phyloP scores from a whole-genome alignment of 1,139 yeast species.

The Pichia sp. region DNA sequence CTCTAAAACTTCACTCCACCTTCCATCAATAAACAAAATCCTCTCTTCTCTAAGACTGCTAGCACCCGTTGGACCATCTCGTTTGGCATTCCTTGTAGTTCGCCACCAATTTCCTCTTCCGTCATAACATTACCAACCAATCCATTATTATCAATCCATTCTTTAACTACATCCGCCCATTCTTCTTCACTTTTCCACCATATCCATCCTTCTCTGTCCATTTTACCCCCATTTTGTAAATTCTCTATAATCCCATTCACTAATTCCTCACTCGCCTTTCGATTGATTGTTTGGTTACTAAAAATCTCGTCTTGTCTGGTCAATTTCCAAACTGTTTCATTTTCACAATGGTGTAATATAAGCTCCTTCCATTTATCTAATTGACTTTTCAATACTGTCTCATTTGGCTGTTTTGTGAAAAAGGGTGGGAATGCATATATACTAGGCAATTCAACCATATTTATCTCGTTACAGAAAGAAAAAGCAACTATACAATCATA shows the following conservation, averaged over 20 bases:
- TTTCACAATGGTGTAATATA: slow-evolving; percentile 53
- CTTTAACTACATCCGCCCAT: slow-evolving; percentile 61
- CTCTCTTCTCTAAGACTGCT: not conserved
- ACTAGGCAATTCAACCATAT: slow-evolving; percentile 45
- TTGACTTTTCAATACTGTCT: slow-evolving; percentile 71
- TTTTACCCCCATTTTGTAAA: not conserved
- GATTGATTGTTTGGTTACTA: slow-evolving; percentile 1
- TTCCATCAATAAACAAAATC: not conserved
- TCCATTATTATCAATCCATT: slow-evolving; percentile 69
- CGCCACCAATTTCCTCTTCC: slow-evolving; percentile 66
- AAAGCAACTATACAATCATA: not conserved
- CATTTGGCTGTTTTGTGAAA: slow-evolving; percentile 83
- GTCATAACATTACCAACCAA: slow-evolving; percentile 76
- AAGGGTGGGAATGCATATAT: slow-evolving; percentile 88
- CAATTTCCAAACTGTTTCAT: slow-evolving; percentile 39
- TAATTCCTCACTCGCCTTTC: slow-evolving; percentile 30
- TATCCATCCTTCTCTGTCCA: slow-evolving; percentile 23
- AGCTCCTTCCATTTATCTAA: slow-evolving; percentile 50
- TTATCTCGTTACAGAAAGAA: not conserved
- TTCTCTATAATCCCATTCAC: slow-evolving; percentile 39
- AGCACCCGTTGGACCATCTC: slow-evolving; percentile 44
- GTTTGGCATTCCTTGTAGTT: slow-evolving; percentile 54
- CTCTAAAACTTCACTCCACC: not conserved
- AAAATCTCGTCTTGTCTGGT: not conserved
- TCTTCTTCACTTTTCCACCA: slow-evolving; percentile 70